Evolutionary conservation across 768 basidiomycete genomes (phyloP), one percentile per base, ranked within the genome.

Genomic region (Tylopilus sp.): DNA sequence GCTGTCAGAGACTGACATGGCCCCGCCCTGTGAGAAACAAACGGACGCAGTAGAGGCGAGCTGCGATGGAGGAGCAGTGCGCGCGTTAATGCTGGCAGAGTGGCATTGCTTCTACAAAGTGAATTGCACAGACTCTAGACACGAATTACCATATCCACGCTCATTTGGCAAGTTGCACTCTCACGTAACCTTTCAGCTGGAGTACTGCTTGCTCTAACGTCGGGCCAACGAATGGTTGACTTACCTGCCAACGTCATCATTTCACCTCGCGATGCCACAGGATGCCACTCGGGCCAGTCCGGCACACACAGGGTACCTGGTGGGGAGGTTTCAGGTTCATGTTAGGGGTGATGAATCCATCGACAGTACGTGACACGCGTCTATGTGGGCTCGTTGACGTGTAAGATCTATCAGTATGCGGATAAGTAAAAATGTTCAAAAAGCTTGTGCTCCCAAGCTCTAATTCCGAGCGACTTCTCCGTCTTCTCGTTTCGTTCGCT

Each of bases 401-500:
- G 36, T 12, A 7, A 58, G 48, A 56, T 54, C 55, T 47, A 41
- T 60, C 62, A 67, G 60, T n/a, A n/a, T 65, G 58, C 51, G 44
- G 44, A 59, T 60, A 61, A 62, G 65, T 48, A 59, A 65, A 35
- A 35, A 13, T n/a, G 33, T 12, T 36, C 17, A 36, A 36, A 36
- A 18, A 36, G 35, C 35, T 36, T n/a, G n/a, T n/a, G 6, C 17
- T 8, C 6, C 7, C 17, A 9, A 18, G 15, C 18, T 36, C 13
- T 18, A 13, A 18, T 18, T 25, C 7, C 30, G 35, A 57, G 64
- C 61, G 64, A 56, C 51, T 57, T 52, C 26, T 50, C 50, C 60
- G 54, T 69, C 56, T 65, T 38, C 40, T 67, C 65, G 2, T 65
- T 63, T 60, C 13, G 26, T 21, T 54, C 31, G 15, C 7, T 47